Percentiles rank a stretch among this genome's conserved stretches.
Evolutionary conservation across 2,329 filamentous ascomycete species (phyloP).

Genomic region (Escovopsis weberi): DNA sequence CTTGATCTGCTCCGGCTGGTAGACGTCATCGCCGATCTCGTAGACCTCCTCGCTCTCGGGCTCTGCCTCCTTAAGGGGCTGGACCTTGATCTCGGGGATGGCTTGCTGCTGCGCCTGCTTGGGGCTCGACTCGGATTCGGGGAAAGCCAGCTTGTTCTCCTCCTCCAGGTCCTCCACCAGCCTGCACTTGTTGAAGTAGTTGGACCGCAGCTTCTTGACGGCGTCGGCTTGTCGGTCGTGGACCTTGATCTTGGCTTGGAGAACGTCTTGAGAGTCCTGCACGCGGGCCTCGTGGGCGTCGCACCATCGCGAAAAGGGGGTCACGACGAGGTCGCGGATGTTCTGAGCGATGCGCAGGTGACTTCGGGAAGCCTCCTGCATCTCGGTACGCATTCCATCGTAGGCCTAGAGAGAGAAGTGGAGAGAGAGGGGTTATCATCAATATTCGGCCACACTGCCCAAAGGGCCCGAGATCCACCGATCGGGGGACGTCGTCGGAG

Average conservation of each 20-base stretch:
- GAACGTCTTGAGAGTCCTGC: constrained; percentile 86
- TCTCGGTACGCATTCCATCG: constrained; percentile 81
- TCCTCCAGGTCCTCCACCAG: constrained; percentile 93
- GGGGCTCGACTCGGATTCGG: constrained; percentile 64
- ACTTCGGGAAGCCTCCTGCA: constrained; percentile 77
- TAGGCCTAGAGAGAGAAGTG: constrained; percentile 49
- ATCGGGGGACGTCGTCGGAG: too few relatives aligned
- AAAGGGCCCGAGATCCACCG: too few relatives aligned
- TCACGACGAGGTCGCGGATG: constrained; percentile 89
- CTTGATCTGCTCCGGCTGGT: constrained; percentile 76
- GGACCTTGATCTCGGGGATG: constrained; percentile 81
- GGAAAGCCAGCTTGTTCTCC: constrained; percentile 96
- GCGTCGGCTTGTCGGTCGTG: constrained; percentile 83
- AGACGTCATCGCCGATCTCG: constrained; percentile 83
- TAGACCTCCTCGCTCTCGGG: constrained; percentile 62
- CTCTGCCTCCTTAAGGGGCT: constrained; percentile 47
- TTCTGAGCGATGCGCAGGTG: constrained; percentile 94
- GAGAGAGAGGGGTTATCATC: too few relatives aligned
- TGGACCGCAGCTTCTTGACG: constrained; percentile 84
- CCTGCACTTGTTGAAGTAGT: constrained; percentile 98
- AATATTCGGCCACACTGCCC: too few relatives aligned
- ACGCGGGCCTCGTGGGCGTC: constrained; percentile 85
- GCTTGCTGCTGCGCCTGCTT: constrained; percentile 35
- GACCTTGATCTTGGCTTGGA: constrained; percentile 79
- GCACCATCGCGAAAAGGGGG: constrained; percentile 90